phyloP scores from a whole-genome alignment of 495 filamentous ascomycete species.

The Cairneyella variabilis region DNA sequence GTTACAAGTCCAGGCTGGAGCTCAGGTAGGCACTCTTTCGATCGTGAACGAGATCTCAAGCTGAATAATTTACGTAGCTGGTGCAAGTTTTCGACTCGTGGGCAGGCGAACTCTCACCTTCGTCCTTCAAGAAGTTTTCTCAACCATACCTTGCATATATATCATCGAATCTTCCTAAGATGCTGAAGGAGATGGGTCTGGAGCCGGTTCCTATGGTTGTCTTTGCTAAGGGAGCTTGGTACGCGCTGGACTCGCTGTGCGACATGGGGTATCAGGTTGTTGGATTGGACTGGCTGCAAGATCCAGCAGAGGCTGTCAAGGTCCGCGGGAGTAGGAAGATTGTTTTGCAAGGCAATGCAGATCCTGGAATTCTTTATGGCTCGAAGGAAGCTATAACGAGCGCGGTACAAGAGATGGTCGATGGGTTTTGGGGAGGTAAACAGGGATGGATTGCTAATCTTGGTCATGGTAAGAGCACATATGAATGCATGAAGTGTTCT shows the following conservation, averaged over 20 bases:
- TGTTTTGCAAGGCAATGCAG: constrained; percentile 89
- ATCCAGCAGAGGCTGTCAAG: constrained; percentile 76
- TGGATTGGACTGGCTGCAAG: constrained; percentile 92
- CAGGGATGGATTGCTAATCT: constrained; percentile 85
- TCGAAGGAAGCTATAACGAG: constrained; percentile 72
- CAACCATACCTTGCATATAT: constrained; percentile 86
- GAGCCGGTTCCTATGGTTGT: constrained; percentile 95
- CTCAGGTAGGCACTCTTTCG: constrained; percentile 50
- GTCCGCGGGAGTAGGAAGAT: constrained; percentile 67
- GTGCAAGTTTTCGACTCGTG: constrained; percentile 99
- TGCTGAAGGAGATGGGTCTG: constrained; percentile 65
- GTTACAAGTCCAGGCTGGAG: constrained; percentile 85
- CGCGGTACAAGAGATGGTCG: constrained; percentile 77
- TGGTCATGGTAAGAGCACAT: constrained; percentile 67
- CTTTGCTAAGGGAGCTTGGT: constrained; percentile 99
- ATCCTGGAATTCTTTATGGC: constrained; percentile 90
- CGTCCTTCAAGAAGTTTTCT: constrained; percentile 76
- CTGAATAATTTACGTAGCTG: constrained; percentile 43
- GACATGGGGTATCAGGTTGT: constrained; percentile 88
- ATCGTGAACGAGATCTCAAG: background rate
- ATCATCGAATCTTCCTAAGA: constrained; percentile 66
- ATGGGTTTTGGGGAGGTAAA: constrained; percentile 83
- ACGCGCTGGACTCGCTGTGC: constrained; percentile 83
- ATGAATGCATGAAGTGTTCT: background rate
- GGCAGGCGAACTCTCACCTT: constrained; percentile 88